A percentile compares a stretch with the other conserved stretches of the same genome.
These are phyloP conservation scores for Priceomyces castillae DNA, from an alignment of 805 yeast species.

Conservation along the genomic window DNA sequence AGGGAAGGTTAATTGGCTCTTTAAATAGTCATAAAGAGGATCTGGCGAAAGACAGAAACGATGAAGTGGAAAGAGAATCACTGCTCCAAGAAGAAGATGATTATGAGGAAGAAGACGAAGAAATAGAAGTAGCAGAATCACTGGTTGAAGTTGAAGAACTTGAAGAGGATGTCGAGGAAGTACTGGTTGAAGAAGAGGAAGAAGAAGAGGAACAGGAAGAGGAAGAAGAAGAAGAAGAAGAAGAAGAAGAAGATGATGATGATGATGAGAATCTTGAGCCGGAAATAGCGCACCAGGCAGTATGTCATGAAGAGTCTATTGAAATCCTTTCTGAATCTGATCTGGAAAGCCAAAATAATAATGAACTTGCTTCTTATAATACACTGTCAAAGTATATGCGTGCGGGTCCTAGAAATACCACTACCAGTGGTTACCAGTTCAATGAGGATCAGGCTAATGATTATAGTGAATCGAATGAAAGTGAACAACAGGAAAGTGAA, in stretches of 20 bases:
- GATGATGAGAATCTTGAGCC: constrained; percentile 46
- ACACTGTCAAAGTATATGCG: neutral
- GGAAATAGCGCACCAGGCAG: constrained; percentile 42
- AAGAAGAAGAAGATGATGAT: constrained; percentile 40
- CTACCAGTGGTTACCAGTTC: neutral
- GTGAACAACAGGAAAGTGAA: neutral
- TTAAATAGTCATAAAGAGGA: constrained; percentile 50
- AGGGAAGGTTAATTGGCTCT: neutral
- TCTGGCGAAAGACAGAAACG: constrained; percentile 39
- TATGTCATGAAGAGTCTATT: neutral
- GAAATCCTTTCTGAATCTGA: constrained; percentile 6
- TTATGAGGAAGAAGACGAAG: constrained; percentile 6
- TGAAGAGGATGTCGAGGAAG: constrained; percentile 7
- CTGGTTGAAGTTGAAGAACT: constrained; percentile 6
- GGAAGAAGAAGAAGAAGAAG: constrained; percentile 6
- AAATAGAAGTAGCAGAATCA: neutral
- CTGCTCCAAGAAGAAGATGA: no score
- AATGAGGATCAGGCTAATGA: neutral
- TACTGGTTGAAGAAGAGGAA: constrained; percentile 7
- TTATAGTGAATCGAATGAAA: neutral
- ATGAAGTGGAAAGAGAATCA: neutral
- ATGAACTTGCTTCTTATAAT: neutral
- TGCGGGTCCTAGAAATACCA: neutral
- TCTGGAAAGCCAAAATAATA: constrained; percentile 6
- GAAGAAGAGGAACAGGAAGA: constrained; percentile 4